These are phyloP conservation scores for Tricholoma saponaceum DNA, from an alignment of 768 basidiomycete species.

Conservation along the genomic window DNA sequence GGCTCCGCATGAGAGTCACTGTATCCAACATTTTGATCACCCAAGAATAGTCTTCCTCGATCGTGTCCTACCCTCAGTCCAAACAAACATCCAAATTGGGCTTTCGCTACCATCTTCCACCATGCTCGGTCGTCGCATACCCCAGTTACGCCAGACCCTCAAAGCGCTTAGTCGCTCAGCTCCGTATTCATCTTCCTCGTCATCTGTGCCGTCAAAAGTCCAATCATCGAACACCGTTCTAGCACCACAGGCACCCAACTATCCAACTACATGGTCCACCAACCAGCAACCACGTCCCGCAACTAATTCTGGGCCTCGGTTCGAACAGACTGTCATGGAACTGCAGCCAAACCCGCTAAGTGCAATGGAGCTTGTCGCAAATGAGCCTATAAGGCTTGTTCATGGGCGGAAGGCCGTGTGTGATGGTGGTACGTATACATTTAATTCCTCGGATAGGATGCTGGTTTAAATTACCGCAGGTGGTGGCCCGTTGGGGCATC, in stretches of 20 bases:
- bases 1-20: background rate
- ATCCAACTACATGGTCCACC: constrained; percentile 78
- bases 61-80: background rate
- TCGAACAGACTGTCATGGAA: constrained; percentile 87
- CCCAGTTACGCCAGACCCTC: constrained; percentile 26
- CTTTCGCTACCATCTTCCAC: background rate
- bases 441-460: background rate
- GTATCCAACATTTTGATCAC: background rate
- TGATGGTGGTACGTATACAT: constrained; percentile 78
- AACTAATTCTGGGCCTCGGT: constrained; percentile 64
- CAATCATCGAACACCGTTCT: constrained; percentile 25
- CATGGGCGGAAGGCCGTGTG: constrained; percentile 84
- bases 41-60: background rate
- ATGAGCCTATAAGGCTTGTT: constrained; percentile 83
- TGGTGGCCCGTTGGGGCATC: constrained; percentile 92
- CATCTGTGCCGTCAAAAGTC: constrained; percentile 22
- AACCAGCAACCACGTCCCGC: constrained; percentile 70
- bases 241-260: constrained; percentile 76
- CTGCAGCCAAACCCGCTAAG: constrained; percentile 87
- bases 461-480: constrained; percentile 42
- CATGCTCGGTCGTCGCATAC: constrained; percentile 39
- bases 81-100: background rate
- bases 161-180: constrained; percentile 25
- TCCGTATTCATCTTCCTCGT: constrained; percentile 19
- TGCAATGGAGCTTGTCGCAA: constrained; percentile 85